Evolutionary conservation across 441 rosid species (phyloP).

Genomic region (Pelargonium cotyledonis): DNA sequence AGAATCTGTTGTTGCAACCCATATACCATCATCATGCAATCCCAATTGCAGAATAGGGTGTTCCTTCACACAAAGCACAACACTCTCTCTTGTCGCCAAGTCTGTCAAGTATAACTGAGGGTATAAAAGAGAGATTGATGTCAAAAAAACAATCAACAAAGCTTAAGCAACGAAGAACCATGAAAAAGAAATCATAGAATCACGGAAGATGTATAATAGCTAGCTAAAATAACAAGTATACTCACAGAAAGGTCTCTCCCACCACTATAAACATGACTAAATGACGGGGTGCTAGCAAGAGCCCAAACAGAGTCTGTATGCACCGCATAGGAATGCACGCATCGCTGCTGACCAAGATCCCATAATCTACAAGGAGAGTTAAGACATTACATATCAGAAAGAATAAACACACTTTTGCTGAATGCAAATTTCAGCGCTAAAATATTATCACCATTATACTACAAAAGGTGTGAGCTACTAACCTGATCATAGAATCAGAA

Average conservation of each 20-base stretch:
- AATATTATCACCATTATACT: background rate
- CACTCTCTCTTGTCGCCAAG: slow-evolving; percentile 86
- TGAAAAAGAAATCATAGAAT: background rate
- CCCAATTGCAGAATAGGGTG: slow-evolving; percentile 87
- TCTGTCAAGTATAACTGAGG: slow-evolving; percentile 93
- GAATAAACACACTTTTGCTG: background rate
- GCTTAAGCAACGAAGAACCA: background rate
- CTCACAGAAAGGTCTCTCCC: slow-evolving; percentile 98
- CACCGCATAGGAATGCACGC: slow-evolving; percentile 97
- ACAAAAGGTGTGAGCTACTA: slow-evolving; percentile 18
- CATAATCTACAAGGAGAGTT: slow-evolving; percentile 57
- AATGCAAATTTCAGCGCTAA: background rate
- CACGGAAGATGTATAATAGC: background rate
- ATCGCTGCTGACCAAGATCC: slow-evolving; percentile 99
- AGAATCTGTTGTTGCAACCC: slow-evolving; percentile 94
- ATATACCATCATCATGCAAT: slow-evolving; percentile 83
- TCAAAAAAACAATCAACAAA: slow-evolving; percentile 17
- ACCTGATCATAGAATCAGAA: slow-evolving; percentile 99
- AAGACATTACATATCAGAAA: background rate
- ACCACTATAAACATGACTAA: slow-evolving; percentile 96
- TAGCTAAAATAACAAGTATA: slow-evolving; percentile 20
- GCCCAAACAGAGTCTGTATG: slow-evolving; percentile 99
- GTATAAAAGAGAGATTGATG: slow-evolving; percentile 20
- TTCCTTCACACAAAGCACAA: slow-evolving; percentile 85
- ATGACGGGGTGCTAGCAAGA: slow-evolving; percentile 88